Conservation (phyloP, 2,329 filamentous ascomycete species). For the Aspergillus aculeatus region DNA sequence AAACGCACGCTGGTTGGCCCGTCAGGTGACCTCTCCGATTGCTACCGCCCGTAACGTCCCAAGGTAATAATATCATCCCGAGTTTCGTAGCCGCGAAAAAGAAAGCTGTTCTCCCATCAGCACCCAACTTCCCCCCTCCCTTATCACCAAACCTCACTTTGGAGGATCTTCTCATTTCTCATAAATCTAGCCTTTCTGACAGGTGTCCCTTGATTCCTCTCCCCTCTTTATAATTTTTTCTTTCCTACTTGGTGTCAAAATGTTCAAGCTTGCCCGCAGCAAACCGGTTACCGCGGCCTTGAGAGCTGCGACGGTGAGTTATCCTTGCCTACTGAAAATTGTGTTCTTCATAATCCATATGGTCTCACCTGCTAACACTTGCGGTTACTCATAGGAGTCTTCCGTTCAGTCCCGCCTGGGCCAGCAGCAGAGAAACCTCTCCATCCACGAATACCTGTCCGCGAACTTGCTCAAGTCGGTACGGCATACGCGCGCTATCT, state of each 20-base stretch:
- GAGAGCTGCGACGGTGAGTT: slow-evolving; percentile 70
- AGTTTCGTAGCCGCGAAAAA: slow-evolving; percentile 32
- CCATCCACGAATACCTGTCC: slow-evolving; percentile 98
- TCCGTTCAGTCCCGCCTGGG: slow-evolving; percentile 54
- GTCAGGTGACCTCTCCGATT: slow-evolving; percentile 23
- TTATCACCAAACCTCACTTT: slow-evolving; percentile 13
- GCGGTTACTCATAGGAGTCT: slow-evolving; percentile 50
- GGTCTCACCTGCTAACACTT: slow-evolving; percentile 53
- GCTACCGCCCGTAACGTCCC: slow-evolving; percentile 23
- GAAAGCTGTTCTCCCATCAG: slow-evolving; percentile 36
- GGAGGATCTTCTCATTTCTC: slow-evolving; percentile 16
- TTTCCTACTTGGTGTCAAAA: slow-evolving; percentile 47
- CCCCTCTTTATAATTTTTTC: slow-evolving; percentile 16
- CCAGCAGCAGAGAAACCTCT: slow-evolving; percentile 83
- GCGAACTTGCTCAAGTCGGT: slow-evolving; percentile 78
- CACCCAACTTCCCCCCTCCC: slow-evolving; percentile 13
- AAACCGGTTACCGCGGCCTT: slow-evolving; percentile 72
- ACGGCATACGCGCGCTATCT: slow-evolving; percentile 19
- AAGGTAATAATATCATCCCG: slow-evolving; percentile 30
- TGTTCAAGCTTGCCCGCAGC: slow-evolving; percentile 86
- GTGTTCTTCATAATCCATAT: not conserved
- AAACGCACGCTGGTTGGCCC: slow-evolving; percentile 28
- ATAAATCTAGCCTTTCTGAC: slow-evolving; percentile 6
- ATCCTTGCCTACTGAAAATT: slow-evolving; percentile 11
- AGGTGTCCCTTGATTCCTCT: slow-evolving; percentile 15